Conservation (phyloP, 78 protist species). For the Dictyostelium citrinum region DNA sequence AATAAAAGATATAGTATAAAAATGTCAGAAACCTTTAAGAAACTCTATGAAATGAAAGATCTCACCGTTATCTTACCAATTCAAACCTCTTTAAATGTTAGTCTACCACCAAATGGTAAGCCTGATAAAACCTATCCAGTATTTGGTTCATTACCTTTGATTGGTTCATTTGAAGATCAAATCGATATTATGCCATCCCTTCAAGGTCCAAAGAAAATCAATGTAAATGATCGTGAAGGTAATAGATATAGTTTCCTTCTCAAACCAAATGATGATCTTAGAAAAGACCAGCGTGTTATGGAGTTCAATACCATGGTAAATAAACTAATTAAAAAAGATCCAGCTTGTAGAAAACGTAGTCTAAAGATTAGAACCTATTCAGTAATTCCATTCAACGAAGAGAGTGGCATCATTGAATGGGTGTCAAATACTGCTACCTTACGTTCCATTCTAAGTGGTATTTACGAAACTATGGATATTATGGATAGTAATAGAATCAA, state of each 20-base stretch:
- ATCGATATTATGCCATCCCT: constrained; percentile 86
- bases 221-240: constrained; percentile 81
- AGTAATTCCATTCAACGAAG: constrained; percentile 91
- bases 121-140: not conserved
- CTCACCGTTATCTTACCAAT: constrained; percentile 76
- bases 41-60: not conserved
- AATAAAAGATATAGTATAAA: not conserved
- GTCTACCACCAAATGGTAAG: constrained; percentile 39
- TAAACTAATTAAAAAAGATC: constrained; percentile 74
- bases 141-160: constrained; percentile 45
- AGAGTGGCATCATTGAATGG: constrained; percentile 96
- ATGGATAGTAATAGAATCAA: not conserved
- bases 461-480: constrained; percentile 13
- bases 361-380: constrained; percentile 86
- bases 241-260: constrained; percentile 72
- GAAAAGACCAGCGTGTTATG: constrained; percentile 94
- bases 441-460: constrained; percentile 11
- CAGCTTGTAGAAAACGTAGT: constrained; percentile 76
- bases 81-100: constrained; percentile 27
- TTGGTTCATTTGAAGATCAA: constrained; percentile 50
- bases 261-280: constrained; percentile 97
- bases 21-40: not conserved
- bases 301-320: constrained; percentile 91
- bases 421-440: constrained; percentile 79
- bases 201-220: constrained; percentile 89